These are phyloP conservation scores for Phytophthora aleatoria DNA, from an alignment of 352 stramenopile genomes.

Conservation along the genomic window DNA sequence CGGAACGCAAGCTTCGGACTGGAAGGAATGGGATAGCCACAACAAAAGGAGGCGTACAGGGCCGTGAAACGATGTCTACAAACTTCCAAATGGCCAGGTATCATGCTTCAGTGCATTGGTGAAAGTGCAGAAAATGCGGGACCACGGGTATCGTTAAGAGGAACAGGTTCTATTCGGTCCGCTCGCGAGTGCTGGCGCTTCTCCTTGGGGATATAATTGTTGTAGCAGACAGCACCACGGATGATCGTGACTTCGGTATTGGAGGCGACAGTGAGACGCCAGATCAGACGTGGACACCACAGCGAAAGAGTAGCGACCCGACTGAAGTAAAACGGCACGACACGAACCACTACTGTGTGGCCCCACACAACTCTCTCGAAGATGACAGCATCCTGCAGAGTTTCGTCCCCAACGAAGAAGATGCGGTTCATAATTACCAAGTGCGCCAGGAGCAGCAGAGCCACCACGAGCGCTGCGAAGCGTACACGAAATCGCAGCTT, in stretches of 20 bases:
- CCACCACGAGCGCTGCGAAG: constrained; percentile 14
- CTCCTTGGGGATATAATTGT: too few relatives aligned
- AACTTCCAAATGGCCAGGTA: too few relatives aligned
- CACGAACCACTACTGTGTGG: constrained; percentile 13
- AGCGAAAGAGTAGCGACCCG: constrained; percentile 18
- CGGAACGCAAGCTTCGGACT: constrained; percentile 19
- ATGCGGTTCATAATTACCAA: constrained; percentile 13
- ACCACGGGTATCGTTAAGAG: too few relatives aligned
- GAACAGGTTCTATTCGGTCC: too few relatives aligned
- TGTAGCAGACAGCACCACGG: constrained; percentile 19
- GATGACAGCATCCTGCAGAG: constrained; percentile 12
- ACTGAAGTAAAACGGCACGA: constrained; percentile 24
- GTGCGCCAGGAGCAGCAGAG: constrained; percentile 16
- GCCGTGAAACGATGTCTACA: constrained; percentile 12
- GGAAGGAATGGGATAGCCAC: constrained; percentile 42
- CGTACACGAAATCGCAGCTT: constrained; percentile 28
- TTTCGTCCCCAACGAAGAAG: constrained; percentile 16
- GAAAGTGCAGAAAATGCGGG: too few relatives aligned
- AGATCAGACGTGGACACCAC: constrained; percentile 30
- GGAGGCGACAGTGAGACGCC: constrained; percentile 15
- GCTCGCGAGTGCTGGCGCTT: too few relatives aligned
- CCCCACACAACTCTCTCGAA: constrained; percentile 8
- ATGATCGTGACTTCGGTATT: constrained; percentile 26
- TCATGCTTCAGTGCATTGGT: too few relatives aligned
- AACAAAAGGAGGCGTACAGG: constrained; percentile 30